Evolutionary conservation across 2,329 filamentous ascomycete species (phyloP).

Genomic region (Ophiognomonia clavigignenti-juglandacearum): DNA sequence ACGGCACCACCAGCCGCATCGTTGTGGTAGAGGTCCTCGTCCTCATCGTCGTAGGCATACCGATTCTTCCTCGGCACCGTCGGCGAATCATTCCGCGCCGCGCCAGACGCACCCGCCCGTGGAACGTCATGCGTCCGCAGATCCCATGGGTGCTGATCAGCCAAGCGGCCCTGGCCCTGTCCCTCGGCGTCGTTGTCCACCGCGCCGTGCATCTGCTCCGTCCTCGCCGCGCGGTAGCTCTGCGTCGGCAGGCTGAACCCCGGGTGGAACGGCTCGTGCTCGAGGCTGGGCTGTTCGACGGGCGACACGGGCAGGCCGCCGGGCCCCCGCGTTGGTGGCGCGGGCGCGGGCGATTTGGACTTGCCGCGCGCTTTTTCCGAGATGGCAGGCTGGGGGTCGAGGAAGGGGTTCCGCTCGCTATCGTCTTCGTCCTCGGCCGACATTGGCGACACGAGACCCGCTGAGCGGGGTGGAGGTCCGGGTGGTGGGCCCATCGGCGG

Average conservation of each 20-base stretch:
- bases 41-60: slow-evolving; percentile 10
- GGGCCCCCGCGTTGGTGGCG: too few species aligned
- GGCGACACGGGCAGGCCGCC: slow-evolving; percentile 5
- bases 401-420: slow-evolving; percentile 19
- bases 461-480: neutral
- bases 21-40: slow-evolving; percentile 7
- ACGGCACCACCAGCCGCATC: neutral
- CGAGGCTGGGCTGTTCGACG: slow-evolving; percentile 30
- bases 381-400: slow-evolving; percentile 19
- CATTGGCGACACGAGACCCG: slow-evolving; percentile 11
- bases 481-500: slow-evolving; percentile 6
- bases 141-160: neutral
- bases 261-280: slow-evolving; percentile 34
- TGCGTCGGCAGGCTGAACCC: slow-evolving; percentile 27
- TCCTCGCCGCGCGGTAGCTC: slow-evolving; percentile 33
- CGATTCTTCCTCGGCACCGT: slow-evolving; percentile 1
- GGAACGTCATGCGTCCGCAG: neutral
- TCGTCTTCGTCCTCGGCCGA: slow-evolving; percentile 19
- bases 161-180: too few species aligned
- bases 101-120: neutral
- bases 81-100: neutral
- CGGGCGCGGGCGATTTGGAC: too few species aligned
- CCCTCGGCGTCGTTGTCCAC: slow-evolving; percentile 10
- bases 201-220: slow-evolving; percentile 37
- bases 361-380: slow-evolving; percentile 3